phyloP scores from a whole-genome alignment of 1,139 yeast genomes.

The Wickerhamomyces sp. region DNA sequence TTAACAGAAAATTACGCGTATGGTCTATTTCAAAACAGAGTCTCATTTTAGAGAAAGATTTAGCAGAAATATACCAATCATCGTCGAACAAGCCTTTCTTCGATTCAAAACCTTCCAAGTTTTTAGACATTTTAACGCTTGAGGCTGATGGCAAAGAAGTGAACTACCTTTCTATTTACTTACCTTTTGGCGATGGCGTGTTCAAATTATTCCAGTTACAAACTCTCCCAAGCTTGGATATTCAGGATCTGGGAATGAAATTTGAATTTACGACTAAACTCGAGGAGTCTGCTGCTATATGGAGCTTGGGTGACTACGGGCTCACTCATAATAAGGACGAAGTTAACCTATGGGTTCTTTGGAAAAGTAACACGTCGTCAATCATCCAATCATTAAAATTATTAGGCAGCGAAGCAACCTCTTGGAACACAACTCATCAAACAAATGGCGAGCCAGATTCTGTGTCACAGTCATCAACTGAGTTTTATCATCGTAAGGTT shows the following conservation, averaged over 20 bases:
- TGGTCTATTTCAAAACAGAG: conserved; percentile 48
- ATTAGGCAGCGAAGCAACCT: conserved; percentile 18
- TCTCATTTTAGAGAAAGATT: conserved; percentile 29
- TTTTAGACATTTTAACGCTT: conserved; percentile 12
- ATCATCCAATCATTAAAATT: conserved; percentile 35
- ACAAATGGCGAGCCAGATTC: conserved; percentile 4
- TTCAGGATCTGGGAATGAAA: conserved; percentile 28
- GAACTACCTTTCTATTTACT: conserved; percentile 27
- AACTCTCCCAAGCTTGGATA: conserved; percentile 24
- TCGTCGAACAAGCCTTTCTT: conserved; percentile 20
- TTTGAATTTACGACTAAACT: conserved; percentile 24
- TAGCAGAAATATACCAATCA: conserved; percentile 22
- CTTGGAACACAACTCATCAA: conserved; percentile 12
- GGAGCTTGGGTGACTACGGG: conserved; percentile 42
- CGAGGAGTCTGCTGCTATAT: conserved; percentile 37
- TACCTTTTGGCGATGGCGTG: conserved; percentile 41
- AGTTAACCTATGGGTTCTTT: conserved; percentile 38
- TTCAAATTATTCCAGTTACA: conserved; percentile 39
- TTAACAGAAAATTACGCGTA: conserved; percentile 46
- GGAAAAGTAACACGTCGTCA: conserved; percentile 64
- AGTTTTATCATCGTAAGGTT: conserved; percentile 38
- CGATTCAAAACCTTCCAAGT: conserved; percentile 21
- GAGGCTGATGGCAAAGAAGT: conserved; percentile 5
- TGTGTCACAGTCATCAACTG: conserved; percentile 24
- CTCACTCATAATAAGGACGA: conserved; percentile 18